Evolutionary conservation across 495 filamentous ascomycete species (phyloP), one percentile per base, ranked within the genome.

Genomic region (Podospora comata): DNA sequence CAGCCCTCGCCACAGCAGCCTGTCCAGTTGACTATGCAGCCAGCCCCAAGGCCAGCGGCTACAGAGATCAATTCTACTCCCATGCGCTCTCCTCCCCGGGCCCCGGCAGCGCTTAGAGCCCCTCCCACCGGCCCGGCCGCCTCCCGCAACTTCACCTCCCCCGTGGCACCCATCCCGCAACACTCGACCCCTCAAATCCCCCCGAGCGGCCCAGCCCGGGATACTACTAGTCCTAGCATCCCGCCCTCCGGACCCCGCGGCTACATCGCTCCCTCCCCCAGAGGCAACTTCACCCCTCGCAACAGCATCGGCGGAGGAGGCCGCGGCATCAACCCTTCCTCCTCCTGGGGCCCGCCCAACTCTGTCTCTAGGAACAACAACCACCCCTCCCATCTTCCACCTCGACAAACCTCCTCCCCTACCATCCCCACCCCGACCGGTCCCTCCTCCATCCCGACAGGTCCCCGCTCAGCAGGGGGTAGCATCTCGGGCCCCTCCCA

Each of bases 191-290:
- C 76, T 15, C 67, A 73, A 16, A 74, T 72, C 11, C 65, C 71
- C 0, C 74, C 80, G 9, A 72, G 68, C 59, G 74, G 68, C 7
- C 72, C 74, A 9, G 72, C 73, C 64, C 68, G 75, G 18, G 80
- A 79, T 23, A 76, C 74, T 19, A 69, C 74, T 9, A 81, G 77
- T 54, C 76, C 80, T 0, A 74, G 75, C 20, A 74, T 78, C 2
- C 81, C 82, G 5, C 81, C 81, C 0, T 72, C 82, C 0, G 82
- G 82, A n/a, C 82, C 82, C 1, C 75, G 82, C 39, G 81, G 81
- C 16, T 85, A 84, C 39, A 74, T 82, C 0, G 68, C 81, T 5
- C 68, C 39, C 15, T 48, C 78, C 4, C 73, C 72, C 15, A 76
- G 80, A 55, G 74, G 78, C 18, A 70, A 74, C 19, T 82, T 79